Conservation (phyloP, 495 filamentous ascomycete species). For the Penicillium malachiteum region DNA sequence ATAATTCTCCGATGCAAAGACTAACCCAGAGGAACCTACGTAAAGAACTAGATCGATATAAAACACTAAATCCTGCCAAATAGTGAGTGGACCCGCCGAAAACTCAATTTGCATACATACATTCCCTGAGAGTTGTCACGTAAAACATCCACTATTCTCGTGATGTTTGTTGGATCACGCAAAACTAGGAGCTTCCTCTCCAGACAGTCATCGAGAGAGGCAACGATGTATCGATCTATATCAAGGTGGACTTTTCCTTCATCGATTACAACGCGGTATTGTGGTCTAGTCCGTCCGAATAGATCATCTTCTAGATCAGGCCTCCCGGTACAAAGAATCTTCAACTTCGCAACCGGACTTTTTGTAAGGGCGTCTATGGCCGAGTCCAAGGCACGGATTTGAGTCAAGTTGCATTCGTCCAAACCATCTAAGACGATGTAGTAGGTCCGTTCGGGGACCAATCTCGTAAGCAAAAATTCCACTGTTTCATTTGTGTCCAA, state of each 20-base stretch:
- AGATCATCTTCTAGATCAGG: slow-evolving; percentile 8
- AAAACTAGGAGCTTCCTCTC: slow-evolving; percentile 1
- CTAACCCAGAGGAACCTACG: slow-evolving; percentile 42
- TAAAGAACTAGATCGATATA: background rate
- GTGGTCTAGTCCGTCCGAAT: background rate
- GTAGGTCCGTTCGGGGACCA: background rate
- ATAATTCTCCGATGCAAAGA: slow-evolving; percentile 35
- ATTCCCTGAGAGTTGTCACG: slow-evolving; percentile 15
- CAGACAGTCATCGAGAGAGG: slow-evolving; percentile 5
- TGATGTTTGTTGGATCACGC: slow-evolving; percentile 7
- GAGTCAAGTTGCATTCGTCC: background rate
- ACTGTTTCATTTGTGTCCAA: slow-evolving; percentile 1
- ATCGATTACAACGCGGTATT: slow-evolving; percentile 4
- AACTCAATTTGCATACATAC: too few relatives aligned
- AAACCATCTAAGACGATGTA: slow-evolving; percentile 1
- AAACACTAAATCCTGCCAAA: too few relatives aligned
- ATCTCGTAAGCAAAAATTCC: background rate
- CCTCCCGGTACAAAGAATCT: slow-evolving; percentile 10
- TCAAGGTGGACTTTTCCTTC: slow-evolving; percentile 13
- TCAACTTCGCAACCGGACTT: background rate
- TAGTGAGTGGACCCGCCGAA: too few relatives aligned
- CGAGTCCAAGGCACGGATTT: too few relatives aligned
- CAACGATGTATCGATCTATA: slow-evolving; percentile 21
- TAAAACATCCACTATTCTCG: slow-evolving; percentile 13
- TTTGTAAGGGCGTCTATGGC: too few relatives aligned